These are phyloP conservation scores for Phytophthora fragariae DNA, from an alignment of 352 stramenopile genomes.

Conservation along the genomic window DNA sequence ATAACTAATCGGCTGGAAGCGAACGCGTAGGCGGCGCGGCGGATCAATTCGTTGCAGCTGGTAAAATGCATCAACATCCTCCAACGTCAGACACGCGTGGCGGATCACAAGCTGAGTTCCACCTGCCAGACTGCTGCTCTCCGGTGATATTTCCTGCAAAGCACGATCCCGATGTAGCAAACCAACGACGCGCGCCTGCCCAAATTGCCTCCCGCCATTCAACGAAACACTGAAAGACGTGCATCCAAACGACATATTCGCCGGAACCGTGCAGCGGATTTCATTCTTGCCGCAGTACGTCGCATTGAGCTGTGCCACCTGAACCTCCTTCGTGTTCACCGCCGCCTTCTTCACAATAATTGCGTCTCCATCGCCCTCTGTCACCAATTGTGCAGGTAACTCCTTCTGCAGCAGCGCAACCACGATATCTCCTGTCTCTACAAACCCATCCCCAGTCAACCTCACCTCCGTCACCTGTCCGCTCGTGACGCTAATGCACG, in stretches of 20 bases:
- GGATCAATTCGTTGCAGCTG: slow-evolving; percentile 60
- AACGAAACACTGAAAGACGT: slow-evolving; percentile 64
- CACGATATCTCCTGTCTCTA: slow-evolving; percentile 70
- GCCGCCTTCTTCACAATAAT: background rate
- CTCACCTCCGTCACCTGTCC: slow-evolving; percentile 63
- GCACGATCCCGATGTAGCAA: slow-evolving; percentile 62
- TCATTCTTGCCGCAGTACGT: slow-evolving; percentile 58
- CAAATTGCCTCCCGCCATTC: slow-evolving; percentile 73
- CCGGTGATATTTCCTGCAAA: slow-evolving; percentile 45
- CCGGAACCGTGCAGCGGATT: slow-evolving; percentile 63
- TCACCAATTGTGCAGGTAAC: slow-evolving; percentile 19
- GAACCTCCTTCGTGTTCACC: slow-evolving; percentile 22
- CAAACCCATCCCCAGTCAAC: slow-evolving; percentile 62
- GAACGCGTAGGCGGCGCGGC: slow-evolving; percentile 51
- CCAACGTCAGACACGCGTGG: slow-evolving; percentile 42
- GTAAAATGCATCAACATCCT: slow-evolving; percentile 51
- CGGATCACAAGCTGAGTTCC: slow-evolving; percentile 41
- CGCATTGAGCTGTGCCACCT: slow-evolving; percentile 58
- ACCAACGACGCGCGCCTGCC: slow-evolving; percentile 42
- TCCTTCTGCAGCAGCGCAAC: slow-evolving; percentile 56
- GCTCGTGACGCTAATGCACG: slow-evolving; percentile 65
- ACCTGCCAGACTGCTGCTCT: slow-evolving; percentile 53
- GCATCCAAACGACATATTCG: slow-evolving; percentile 75
- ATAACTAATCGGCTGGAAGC: slow-evolving; percentile 55
- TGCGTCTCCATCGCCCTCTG: slow-evolving; percentile 3